Base-by-base conservation (phyloP, 768 basidiomycete species). In the Multifurca ochricompacta region DNA sequence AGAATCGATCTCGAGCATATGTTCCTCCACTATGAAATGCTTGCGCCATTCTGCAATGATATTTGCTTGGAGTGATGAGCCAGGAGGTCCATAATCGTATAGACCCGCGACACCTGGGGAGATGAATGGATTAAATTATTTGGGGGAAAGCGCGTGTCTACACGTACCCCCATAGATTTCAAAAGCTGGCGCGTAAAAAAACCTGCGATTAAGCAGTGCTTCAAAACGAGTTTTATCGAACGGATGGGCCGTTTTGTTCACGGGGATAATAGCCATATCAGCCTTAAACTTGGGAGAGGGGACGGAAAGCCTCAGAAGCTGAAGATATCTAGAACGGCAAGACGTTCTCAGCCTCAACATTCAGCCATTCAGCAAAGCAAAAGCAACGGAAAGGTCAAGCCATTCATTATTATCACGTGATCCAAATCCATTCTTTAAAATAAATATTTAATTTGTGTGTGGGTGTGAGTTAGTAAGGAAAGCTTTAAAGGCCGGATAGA, bases 1-100 rank as follows among this genome's bases (percentile, higher is more conserved):
- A 23, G 94, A 97, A 66, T 98, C 95, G 60, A 98, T 82, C 70
- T 98, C 95, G 63, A 95, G 83, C 96, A 98, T 99, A 71, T 89
- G 81, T 65, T 99, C 95, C 64, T 98, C 91, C 65, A 98, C 78
- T 75, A 99, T 98, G 66, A 98, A 98, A 73, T 98, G 96, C 67
- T 87, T 87, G 51, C 95, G 79, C 96, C 95, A 98, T 77, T 90
- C 90, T 0, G 87, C 74, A 67, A 97, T 85, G 72, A 99, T 91
- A 76, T 98, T 98, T 56, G 95, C 91, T 65, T 97, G 94, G 31
- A 98, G 78, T 2, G 92, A 81, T 1, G 96, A 94, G 56, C 96
- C 95, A 0, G 95, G 91, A 49, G 94, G 95, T 39, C 95, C 94
- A 65, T 96, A 97, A 71, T 98, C 96, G 72, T 98, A 99, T 39